A percentile compares a stretch with the other conserved stretches of the same genome.
Evolutionary conservation across 768 basidiomycete species (phyloP).

Genomic region (Termitomyces sp.): DNA sequence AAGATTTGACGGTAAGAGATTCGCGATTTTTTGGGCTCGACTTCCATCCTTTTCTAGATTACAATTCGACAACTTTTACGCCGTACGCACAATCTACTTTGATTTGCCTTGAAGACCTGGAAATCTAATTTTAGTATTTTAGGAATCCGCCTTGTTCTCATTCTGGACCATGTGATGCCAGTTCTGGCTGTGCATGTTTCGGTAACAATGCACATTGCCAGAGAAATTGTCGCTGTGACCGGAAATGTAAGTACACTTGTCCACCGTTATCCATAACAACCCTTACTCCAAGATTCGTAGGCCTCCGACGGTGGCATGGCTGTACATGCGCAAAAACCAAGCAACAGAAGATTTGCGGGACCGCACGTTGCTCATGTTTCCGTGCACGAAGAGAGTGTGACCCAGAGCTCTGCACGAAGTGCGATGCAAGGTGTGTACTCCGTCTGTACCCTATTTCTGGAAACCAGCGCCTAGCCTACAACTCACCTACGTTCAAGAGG

Average conservation of each 20-base stretch:
- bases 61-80: constrained; percentile 12
- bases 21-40: neutral
- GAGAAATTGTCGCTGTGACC: constrained; percentile 46
- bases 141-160: constrained; percentile 52
- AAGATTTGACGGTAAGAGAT: constrained; percentile 8
- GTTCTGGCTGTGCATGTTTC: constrained; percentile 42
- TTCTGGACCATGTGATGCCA: constrained; percentile 43
- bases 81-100: constrained; percentile 19
- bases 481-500: constrained; percentile 14
- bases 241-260: constrained; percentile 38
- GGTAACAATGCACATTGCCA: constrained; percentile 47
- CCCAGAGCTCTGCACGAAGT: constrained; percentile 53
- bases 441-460: neutral
- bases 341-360: constrained; percentile 26
- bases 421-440: constrained; percentile 39
- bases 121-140: neutral
- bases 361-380: constrained; percentile 46
- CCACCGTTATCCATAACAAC: neutral
- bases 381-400: constrained; percentile 56
- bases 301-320: constrained; percentile 48
- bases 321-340: constrained; percentile 39
- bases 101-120: neutral
- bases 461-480: neutral
- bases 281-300: constrained; percentile 23
- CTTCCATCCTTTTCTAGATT: constrained; percentile 3